These are phyloP conservation scores for Pseudozyma flocculosa DNA, from an alignment of 1,284 basidiomycete genomes.

Conservation along the genomic window DNA sequence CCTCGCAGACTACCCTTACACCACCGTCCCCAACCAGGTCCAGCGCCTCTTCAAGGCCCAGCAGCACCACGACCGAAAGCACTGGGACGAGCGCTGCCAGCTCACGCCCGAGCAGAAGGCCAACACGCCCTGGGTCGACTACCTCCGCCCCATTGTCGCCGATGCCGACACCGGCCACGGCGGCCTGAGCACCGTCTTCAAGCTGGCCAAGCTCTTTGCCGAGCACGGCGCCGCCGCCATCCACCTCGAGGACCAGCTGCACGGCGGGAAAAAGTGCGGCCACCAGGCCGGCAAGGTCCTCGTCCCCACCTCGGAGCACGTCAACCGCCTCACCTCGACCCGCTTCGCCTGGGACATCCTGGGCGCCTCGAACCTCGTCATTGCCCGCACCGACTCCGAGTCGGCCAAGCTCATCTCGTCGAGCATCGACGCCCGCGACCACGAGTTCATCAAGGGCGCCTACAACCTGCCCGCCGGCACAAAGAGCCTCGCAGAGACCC, in stretches of 20 bases:
- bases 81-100: conserved; percentile 53
- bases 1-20: conserved; percentile 91
- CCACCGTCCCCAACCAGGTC: conserved; percentile 77
- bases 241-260: conserved; percentile 57
- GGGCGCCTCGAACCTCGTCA: conserved; percentile 80
- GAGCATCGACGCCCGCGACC: conserved; percentile 75
- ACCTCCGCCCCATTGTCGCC: conserved; percentile 56
- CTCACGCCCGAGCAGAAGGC: conserved; percentile 44
- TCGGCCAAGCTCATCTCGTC: conserved; percentile 82
- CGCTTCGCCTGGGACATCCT: conserved; percentile 86
- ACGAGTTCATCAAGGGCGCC: conserved; percentile 58
- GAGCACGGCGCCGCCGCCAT: conserved; percentile 60
- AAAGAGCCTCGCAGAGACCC: conserved; percentile 48
- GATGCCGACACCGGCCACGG: conserved; percentile 57
- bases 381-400: conserved; percentile 89
- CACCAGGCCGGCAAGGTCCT: conserved; percentile 91
- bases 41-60: conserved; percentile 58
- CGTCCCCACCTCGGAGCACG: conserved; percentile 81
- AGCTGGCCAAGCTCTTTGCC: conserved; percentile 57
- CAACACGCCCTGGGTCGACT: conserved; percentile 56
- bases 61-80: conserved; percentile 57
- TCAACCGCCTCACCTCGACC: conserved; percentile 76
- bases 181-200: conserved; percentile 55
- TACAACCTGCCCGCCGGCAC: conserved; percentile 49
- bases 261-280: conserved; percentile 67